Conservation (phyloP, 768 basidiomycete species). For the Collybiopsis luxurians region DNA sequence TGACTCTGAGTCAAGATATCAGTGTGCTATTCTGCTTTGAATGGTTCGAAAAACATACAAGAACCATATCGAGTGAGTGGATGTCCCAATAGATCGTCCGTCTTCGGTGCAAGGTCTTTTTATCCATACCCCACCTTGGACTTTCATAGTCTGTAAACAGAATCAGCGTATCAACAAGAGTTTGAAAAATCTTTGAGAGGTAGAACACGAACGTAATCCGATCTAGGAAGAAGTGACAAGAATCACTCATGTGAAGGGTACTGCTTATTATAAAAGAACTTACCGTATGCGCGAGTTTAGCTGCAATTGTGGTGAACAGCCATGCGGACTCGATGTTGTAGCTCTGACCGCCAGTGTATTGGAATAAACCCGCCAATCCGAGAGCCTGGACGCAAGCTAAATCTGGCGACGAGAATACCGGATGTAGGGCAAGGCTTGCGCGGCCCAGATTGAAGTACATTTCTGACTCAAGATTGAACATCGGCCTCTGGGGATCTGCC, state of each 20-base stretch:
- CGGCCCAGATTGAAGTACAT: slow-evolving; percentile 14
- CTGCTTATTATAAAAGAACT: slow-evolving; percentile 2
- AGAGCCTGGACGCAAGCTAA: slow-evolving; percentile 17
- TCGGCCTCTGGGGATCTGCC: slow-evolving; percentile 31
- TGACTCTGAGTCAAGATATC: slow-evolving; percentile 22
- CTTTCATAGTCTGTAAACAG: slow-evolving; percentile 41
- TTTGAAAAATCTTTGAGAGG: no score
- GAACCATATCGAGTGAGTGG: slow-evolving; percentile 34
- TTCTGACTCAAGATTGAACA: slow-evolving; percentile 20
- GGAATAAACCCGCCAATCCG: slow-evolving; percentile 12
- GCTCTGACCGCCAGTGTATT: slow-evolving; percentile 8
- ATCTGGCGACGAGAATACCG: slow-evolving; percentile 8
- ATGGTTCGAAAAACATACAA: no score
- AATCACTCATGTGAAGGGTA: background rate
- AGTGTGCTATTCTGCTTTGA: no score
- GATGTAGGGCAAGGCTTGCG: slow-evolving; percentile 11
- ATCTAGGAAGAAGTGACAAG: background rate
- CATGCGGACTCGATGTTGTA: slow-evolving; percentile 31
- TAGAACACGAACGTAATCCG: background rate
- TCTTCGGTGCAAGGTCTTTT: slow-evolving; percentile 36
- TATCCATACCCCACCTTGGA: slow-evolving; percentile 38
- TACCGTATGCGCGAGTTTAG: slow-evolving; percentile 31
- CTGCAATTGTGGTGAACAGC: slow-evolving; percentile 26
- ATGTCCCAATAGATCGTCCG: slow-evolving; percentile 48
- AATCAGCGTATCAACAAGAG: no score